A percentile compares a stretch with the other conserved stretches of the same genome.
Conservation (phyloP, 129 eudicot genomes). For the Flaveria bidentis region DNA sequence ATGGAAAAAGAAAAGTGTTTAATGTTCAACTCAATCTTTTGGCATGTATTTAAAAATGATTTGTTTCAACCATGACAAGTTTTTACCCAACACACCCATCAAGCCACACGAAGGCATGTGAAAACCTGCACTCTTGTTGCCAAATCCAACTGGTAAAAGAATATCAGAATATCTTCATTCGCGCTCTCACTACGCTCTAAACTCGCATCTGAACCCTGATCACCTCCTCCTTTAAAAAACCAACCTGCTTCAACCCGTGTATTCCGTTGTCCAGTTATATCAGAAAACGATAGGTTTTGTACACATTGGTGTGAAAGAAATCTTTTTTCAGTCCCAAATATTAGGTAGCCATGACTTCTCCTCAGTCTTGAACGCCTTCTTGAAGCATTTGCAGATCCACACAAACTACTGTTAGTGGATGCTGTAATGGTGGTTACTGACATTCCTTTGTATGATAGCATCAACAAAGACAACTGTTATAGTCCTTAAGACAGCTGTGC, state of each 20-base stretch:
- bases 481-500: neutral
- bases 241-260: slow-evolving; percentile 80
- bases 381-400: slow-evolving; percentile 43
- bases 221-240: slow-evolving; percentile 78
- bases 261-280: slow-evolving; percentile 30
- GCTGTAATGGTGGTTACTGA: slow-evolving; percentile 53
- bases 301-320: slow-evolving; percentile 38
- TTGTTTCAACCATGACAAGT: neutral
- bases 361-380: slow-evolving; percentile 43
- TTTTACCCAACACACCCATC: slow-evolving; percentile 1
- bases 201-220: slow-evolving; percentile 69
- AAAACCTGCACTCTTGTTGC: slow-evolving; percentile 89
- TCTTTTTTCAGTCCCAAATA: slow-evolving; percentile 43
- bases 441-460: slow-evolving; percentile 28
- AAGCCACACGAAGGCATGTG: slow-evolving; percentile 23
- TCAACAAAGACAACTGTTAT: neutral
- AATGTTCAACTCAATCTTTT: neutral
- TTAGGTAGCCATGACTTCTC: slow-evolving; percentile 21
- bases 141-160: slow-evolving; percentile 93
- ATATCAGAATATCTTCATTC: slow-evolving; percentile 78
- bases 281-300: slow-evolving; percentile 30
- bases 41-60: neutral
- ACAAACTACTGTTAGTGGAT: slow-evolving; percentile 47
- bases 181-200: slow-evolving; percentile 82
- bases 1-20: neutral